Percentiles rank a stretch among this genome's conserved stretches.
Conservation (phyloP, 192 early-diverging fungal genomes). For the Glomus cerebriforme region DNA sequence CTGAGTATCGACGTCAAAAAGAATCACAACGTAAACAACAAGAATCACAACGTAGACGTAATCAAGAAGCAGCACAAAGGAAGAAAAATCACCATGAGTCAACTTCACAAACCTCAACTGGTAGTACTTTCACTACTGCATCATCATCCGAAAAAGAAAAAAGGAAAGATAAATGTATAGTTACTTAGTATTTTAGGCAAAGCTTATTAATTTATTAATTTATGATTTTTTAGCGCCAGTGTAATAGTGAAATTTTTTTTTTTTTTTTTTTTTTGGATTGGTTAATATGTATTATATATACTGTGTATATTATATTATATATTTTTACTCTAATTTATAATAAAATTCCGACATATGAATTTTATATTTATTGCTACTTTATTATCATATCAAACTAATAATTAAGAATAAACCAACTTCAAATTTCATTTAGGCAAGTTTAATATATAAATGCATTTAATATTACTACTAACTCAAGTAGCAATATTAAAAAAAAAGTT, state of each 20-base stretch:
- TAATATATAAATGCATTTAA: not conserved
- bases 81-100: not conserved
- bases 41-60: not conserved
- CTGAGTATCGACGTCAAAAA: conserved; percentile 22
- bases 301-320: too few species aligned
- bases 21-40: conserved; percentile 27
- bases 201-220: not conserved
- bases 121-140: conserved; percentile 19
- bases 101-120: conserved; percentile 7
- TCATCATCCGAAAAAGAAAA: conserved; percentile 17
- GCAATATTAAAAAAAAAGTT: not conserved
- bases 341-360: not conserved
- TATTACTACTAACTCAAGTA: not conserved
- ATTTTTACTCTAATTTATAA: not conserved
- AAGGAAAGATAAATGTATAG: not conserved
- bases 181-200: not conserved
- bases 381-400: too few species aligned
- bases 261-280: not conserved
- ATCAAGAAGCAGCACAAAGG: not conserved
- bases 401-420: too few species aligned
- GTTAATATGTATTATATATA: not conserved
- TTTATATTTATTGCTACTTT: not conserved
- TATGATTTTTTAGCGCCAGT: not conserved
- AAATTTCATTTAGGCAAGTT: not conserved
- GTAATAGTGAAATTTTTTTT: not conserved